These are phyloP conservation scores for Phialophora chinensis DNA, from an alignment of 2,329 filamentous ascomycete species.

Conservation along the genomic window DNA sequence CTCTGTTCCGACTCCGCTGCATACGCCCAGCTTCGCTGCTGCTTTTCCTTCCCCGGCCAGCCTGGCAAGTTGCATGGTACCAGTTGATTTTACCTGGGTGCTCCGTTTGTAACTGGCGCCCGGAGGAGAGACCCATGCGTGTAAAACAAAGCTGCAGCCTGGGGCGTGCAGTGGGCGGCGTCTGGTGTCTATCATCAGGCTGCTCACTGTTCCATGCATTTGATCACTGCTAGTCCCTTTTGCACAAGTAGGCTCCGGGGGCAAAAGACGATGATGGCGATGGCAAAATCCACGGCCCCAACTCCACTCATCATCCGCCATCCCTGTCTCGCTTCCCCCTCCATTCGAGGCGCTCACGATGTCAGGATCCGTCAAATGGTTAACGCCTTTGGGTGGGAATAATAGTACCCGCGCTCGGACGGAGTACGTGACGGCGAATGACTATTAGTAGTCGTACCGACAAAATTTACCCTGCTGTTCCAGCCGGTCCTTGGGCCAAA, in stretches of 20 bases:
- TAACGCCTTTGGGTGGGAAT: neutral
- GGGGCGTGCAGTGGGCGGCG: neutral
- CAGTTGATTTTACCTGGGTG: neutral
- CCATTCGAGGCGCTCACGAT: conserved; percentile 2
- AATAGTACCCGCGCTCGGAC: conserved; percentile 6
- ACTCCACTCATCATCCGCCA: conserved; percentile 14
- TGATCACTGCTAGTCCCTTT: conserved; percentile 1
- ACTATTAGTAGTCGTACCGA: conserved; percentile 4
- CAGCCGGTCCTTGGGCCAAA: conserved; percentile 13
- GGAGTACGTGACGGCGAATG: neutral
- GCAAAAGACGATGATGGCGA: conserved; percentile 11
- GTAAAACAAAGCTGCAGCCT: conserved; percentile 5
- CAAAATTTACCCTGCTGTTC: conserved; percentile 9
- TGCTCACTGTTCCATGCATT: neutral
- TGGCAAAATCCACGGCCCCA: conserved; percentile 16
- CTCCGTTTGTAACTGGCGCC: neutral
- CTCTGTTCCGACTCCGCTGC: neutral
- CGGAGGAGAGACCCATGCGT: neutral
- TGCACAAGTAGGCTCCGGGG: conserved; percentile 6
- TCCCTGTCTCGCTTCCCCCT: conserved; percentile 10
- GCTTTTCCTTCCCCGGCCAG: neutral
- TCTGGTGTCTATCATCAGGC: conserved; percentile 10
- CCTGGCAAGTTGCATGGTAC: neutral
- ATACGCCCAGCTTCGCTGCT: neutral
- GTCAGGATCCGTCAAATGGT: conserved; percentile 4